phyloP scores from a whole-genome alignment of 2,329 filamentous ascomycete genomes.

The Verticillium nubilum region DNA sequence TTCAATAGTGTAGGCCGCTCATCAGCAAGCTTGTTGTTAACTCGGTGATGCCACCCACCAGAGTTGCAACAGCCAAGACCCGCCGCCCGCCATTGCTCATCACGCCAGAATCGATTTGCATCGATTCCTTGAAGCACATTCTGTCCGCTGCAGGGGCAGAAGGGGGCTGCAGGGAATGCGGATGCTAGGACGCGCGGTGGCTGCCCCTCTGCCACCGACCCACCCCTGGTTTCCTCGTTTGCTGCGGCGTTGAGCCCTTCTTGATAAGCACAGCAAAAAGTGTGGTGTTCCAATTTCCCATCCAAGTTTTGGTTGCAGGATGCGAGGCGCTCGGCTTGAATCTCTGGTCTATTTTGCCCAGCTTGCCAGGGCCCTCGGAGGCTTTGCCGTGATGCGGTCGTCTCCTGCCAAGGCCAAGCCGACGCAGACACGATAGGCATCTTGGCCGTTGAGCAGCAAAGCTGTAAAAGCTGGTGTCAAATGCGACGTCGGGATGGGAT shows the following conservation, averaged over 20 bases:
- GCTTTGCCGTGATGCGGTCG: background rate
- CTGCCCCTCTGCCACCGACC: background rate
- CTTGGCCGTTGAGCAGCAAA: background rate
- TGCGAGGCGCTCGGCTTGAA: background rate
- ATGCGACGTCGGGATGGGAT: background rate
- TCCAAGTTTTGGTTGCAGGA: slow-evolving; percentile 5
- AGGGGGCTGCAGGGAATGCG: background rate
- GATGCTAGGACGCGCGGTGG: background rate
- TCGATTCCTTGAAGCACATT: background rate
- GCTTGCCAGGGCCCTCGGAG: background rate
- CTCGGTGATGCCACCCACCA: background rate
- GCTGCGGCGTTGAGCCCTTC: background rate
- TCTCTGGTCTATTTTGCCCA: background rate
- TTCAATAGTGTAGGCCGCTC: background rate
- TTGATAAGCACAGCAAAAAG: background rate
- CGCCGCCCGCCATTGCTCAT: background rate
- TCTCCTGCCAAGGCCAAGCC: background rate
- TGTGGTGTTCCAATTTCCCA: slow-evolving; percentile 3
- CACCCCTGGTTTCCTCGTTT: background rate
- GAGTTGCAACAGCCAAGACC: background rate
- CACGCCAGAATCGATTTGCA: background rate
- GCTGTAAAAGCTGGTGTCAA: background rate
- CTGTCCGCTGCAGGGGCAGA: background rate
- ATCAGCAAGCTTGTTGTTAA: background rate
- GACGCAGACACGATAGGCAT: background rate